Evolutionary conservation across 495 filamentous ascomycete genomes (phyloP).

Genomic region (Neurospora discreta): DNA sequence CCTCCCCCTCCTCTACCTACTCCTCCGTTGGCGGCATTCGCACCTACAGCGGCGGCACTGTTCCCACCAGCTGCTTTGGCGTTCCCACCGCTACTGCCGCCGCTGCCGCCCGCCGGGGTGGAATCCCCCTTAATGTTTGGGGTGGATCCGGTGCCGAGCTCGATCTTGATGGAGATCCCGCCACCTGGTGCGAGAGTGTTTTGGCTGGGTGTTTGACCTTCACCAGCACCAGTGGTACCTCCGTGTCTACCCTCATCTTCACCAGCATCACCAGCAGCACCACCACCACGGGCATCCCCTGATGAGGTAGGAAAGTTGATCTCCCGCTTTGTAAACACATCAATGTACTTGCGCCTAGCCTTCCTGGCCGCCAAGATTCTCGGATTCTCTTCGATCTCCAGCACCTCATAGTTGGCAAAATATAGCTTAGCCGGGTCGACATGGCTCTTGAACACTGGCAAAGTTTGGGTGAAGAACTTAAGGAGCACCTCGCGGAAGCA

Average conservation of each 20-base stretch:
- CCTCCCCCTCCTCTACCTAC: neutral
- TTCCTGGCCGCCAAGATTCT: conserved; percentile 15
- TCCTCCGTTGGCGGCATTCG: neutral
- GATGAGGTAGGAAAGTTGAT: neutral
- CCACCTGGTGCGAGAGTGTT: neutral
- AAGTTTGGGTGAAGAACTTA: conserved; percentile 33
- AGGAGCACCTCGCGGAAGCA: conserved; percentile 36
- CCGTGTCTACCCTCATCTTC: neutral
- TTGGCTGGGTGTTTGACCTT: neutral
- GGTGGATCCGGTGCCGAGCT: neutral
- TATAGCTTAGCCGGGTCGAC: conserved; percentile 37
- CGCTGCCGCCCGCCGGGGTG: neutral
- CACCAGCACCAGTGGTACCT: neutral
- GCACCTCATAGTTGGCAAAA: conserved; percentile 37
- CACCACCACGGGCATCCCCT: conserved; percentile 7
- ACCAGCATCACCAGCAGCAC: neutral
- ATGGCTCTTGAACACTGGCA: conserved; percentile 27
- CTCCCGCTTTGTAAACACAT: conserved; percentile 29
- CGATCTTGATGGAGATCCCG: neutral
- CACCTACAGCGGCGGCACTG: neutral
- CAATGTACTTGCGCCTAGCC: conserved; percentile 20
- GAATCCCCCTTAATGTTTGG: neutral
- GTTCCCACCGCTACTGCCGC: neutral
- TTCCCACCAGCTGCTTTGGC: neutral
- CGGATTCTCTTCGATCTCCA: conserved; percentile 35